Percentiles rank a stretch among this genome's conserved stretches.
These are phyloP conservation scores for Roridomyces roridus DNA, from an alignment of 768 basidiomycete genomes.

Conservation along the genomic window DNA sequence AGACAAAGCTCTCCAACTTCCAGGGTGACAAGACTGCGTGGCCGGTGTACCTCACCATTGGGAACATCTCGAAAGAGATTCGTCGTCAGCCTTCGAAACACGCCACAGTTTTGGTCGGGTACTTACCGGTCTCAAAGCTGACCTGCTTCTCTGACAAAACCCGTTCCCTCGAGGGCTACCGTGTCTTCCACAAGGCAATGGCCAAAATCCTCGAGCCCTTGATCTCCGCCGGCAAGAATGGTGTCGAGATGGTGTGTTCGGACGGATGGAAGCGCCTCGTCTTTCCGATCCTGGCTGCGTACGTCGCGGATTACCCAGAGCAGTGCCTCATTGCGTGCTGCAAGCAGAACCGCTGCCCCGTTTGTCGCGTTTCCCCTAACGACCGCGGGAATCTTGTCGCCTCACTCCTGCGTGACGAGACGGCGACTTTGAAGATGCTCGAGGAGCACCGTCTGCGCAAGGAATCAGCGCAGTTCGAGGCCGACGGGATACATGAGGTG, in stretches of 20 bases:
- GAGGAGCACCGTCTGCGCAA: too few species aligned
- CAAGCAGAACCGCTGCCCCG: conserved; percentile 16
- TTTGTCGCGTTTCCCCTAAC: conserved; percentile 24
- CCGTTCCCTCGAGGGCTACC: conserved; percentile 25
- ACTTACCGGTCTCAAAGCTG: conserved; percentile 39
- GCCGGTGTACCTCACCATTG: conserved; percentile 41
- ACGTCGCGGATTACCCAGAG: conserved; percentile 3
- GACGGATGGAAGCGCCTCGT: conserved; percentile 1
- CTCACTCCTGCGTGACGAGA: conserved; percentile 24
- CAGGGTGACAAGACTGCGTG: conserved; percentile 37
- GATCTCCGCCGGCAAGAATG: background rate
- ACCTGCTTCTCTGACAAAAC: conserved; percentile 24
- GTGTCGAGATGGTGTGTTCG: conserved; percentile 18
- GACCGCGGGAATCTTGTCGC: background rate
- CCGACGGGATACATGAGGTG: conserved; percentile 15
- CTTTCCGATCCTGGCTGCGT: conserved; percentile 13
- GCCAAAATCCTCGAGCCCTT: conserved; percentile 30
- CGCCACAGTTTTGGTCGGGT: conserved; percentile 38
- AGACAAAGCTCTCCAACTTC: conserved; percentile 36
- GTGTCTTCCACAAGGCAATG: conserved; percentile 40
- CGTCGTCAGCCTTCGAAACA: conserved; percentile 28
- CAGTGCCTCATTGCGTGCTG: background rate
- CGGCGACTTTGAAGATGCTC: too few species aligned
- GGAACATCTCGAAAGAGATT: conserved; percentile 34
- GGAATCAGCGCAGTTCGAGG: conserved; percentile 20